phyloP scores from a whole-genome alignment of 345 rosid species.

The Capsella bursapastoris region DNA sequence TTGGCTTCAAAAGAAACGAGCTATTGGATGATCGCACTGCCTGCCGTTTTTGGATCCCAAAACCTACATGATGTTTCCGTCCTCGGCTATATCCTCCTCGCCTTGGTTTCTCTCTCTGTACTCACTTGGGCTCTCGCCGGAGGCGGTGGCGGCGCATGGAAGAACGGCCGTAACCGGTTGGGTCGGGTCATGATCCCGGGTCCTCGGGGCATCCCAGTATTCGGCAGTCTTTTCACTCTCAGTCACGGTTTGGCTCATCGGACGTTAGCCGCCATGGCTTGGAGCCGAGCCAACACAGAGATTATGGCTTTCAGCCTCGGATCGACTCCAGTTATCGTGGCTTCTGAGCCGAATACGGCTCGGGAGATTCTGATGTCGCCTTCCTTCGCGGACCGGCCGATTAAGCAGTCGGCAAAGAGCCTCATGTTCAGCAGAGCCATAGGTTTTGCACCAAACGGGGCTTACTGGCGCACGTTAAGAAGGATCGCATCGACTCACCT shows the following conservation, averaged over 20 bases:
- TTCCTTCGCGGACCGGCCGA: constrained; percentile 80
- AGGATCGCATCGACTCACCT: constrained; percentile 79
- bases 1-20: constrained; percentile 51
- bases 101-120: constrained; percentile 45
- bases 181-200: constrained; percentile 67
- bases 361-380: constrained; percentile 74
- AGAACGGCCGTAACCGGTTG: constrained; percentile 51
- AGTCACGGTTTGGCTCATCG: constrained; percentile 78
- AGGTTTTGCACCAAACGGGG: constrained; percentile 88
- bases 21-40: constrained; percentile 71
- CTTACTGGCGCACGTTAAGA: constrained; percentile 82
- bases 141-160: constrained; percentile 89
- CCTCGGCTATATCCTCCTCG: constrained; percentile 48
- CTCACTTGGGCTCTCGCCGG: constrained; percentile 63
- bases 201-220: constrained; percentile 68
- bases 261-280: constrained; percentile 66
- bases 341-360: constrained; percentile 74
- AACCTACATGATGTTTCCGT: constrained; percentile 44
- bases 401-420: constrained; percentile 77
- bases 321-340: constrained; percentile 64
- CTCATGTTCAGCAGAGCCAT: constrained; percentile 90
- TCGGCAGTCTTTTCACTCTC: constrained; percentile 75
- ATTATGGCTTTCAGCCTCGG: constrained; percentile 95
- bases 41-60: constrained; percentile 56
- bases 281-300: constrained; percentile 46